Percentiles rank a stretch among this genome's conserved stretches.
Conservation (phyloP, 2,329 filamentous ascomycete genomes). For the Sarocladiaceae sp. region DNA sequence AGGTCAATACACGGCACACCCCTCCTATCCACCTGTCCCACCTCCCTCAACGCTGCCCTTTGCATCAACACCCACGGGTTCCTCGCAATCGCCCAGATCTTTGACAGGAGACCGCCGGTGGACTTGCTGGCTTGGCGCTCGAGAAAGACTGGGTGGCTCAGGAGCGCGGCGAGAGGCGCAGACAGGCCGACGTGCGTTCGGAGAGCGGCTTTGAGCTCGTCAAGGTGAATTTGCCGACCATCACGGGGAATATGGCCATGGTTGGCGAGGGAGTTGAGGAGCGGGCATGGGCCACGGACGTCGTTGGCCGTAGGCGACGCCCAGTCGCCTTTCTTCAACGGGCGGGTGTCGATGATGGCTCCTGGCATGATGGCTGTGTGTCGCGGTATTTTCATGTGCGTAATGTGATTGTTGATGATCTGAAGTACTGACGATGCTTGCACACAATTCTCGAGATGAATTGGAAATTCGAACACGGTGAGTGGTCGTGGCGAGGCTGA, state of each 20-base stretch:
- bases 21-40: neutral
- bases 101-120: neutral
- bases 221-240: constrained; percentile 14
- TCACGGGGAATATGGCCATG: constrained; percentile 17
- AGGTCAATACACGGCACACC: constrained; percentile 11
- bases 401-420: too few species aligned
- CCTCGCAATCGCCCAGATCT: neutral
- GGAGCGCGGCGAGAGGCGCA: neutral
- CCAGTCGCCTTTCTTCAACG: neutral
- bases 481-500: too few species aligned
- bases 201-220: constrained; percentile 11
- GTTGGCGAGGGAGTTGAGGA: constrained; percentile 19
- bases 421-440: too few species aligned
- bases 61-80: neutral
- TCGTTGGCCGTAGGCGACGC: neutral
- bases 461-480: too few species aligned
- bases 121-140: constrained; percentile 7
- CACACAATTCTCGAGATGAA: too few species aligned
- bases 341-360: too few species aligned
- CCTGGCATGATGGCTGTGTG: too few species aligned
- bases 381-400: too few species aligned
- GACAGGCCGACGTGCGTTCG: constrained; percentile 11
- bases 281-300: constrained; percentile 16
- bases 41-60: neutral
- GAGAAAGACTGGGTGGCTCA: constrained; percentile 4